Base-by-base conservation (phyloP, 129 eudicot genomes). In the Daucus carota region DNA sequence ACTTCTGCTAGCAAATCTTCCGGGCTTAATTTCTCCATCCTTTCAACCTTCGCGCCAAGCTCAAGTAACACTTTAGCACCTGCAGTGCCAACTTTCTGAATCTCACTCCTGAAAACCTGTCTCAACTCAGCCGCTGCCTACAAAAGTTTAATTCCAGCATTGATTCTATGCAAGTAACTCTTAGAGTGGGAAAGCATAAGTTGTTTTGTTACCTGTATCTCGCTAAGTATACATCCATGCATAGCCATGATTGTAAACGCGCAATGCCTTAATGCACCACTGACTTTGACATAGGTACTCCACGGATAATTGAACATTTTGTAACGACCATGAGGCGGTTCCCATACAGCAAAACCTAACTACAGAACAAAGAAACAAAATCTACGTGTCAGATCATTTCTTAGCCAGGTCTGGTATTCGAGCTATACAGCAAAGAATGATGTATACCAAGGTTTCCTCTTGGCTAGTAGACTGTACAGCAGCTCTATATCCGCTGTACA, bases 301-400 rank as follows among this genome's bases (percentile, higher is more conserved):
- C 98, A 93, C 9, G 98, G 98, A 81, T 90, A 93, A 26, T 78
- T 85, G 44, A 82, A 79, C 83, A 82, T 87, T 33, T 80, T 90
- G 79, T 90, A 93, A 74, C 88, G 96, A 32, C 98, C 96, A 71
- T 93, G 98, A 44, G 98, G 98, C 17, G 98, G 98, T 80, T 93
- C 98, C 96, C 96, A 92, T 40, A 76, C 77, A 16, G 98, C 98
- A 78, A 90, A 92, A 2, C 83, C 84, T 54, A 93, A 66, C 96
- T 93, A 88, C 73, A 85, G 79, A 73, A 63, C 22, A 3, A 33
- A 84, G 8, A 24, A 74, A 8, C 5, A 8, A 76, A 15, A 70
- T 12, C 32, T 12, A 41, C 11, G 33, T 22, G 70, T 63, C 38
- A 63, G 8, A 31, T 15, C 38, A 12, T 63, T 63, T 22, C 70